A percentile compares a stretch with the other conserved stretches of the same genome.
Conservation (phyloP, 257 asterid species). For the Vinca minor region DNA sequence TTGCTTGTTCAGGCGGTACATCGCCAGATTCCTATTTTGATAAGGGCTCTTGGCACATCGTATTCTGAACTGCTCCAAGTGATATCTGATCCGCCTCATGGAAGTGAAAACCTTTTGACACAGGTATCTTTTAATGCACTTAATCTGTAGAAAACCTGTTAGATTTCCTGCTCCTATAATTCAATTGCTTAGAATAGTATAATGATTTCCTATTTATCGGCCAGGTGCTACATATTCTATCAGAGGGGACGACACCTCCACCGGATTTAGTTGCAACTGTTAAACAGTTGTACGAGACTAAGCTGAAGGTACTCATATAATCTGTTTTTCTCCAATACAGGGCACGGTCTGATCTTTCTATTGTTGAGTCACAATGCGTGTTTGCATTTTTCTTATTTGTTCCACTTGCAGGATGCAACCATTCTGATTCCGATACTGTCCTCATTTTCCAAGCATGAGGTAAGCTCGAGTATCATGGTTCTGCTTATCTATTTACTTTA, state of each 20-base stretch:
- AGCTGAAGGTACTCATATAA: constrained; percentile 54
- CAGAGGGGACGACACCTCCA: constrained; percentile 77
- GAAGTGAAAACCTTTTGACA: constrained; percentile 78
- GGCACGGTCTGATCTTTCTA: not conserved
- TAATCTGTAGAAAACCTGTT: not conserved
- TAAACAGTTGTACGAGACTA: constrained; percentile 72
- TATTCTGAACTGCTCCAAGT: constrained; percentile 65
- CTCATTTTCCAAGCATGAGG: constrained; percentile 90
- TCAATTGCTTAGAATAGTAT: constrained; percentile 23
- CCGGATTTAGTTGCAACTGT: constrained; percentile 69
- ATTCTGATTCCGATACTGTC: constrained; percentile 86
- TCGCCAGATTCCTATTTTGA: constrained; percentile 76
- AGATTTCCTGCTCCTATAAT: constrained; percentile 10
- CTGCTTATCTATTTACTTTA: constrained; percentile 7
- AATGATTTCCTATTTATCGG: constrained; percentile 18
- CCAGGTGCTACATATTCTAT: constrained; percentile 72
- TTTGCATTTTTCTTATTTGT: constrained; percentile 16
- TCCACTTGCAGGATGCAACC: constrained; percentile 73
- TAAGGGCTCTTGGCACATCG: constrained; percentile 63
- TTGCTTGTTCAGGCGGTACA: constrained; percentile 62
- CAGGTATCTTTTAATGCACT: constrained; percentile 39
- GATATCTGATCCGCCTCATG: constrained; percentile 83
- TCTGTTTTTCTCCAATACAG: not conserved
- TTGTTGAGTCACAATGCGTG: constrained; percentile 8
- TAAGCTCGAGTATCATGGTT: constrained; percentile 13